Evolutionary conservation across 2,329 filamentous ascomycete species (phyloP).

Genomic region (Aureobasidium zeae): DNA sequence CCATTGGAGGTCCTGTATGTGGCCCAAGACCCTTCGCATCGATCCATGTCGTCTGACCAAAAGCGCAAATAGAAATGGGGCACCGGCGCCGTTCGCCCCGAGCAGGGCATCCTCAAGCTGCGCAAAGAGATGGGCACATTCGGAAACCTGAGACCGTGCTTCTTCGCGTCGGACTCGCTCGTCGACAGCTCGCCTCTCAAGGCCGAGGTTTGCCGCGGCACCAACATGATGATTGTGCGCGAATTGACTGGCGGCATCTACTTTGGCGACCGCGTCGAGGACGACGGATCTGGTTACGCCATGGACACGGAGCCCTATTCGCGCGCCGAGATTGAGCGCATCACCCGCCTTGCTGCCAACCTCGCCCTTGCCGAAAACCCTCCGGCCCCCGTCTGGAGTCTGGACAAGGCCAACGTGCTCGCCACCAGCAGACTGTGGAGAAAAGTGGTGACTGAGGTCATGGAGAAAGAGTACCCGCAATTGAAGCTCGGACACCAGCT

Average conservation of each 20-base stretch:
- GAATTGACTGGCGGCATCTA: slow-evolving; percentile 92
- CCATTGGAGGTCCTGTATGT: slow-evolving; percentile 78
- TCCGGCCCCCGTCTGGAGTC: slow-evolving; percentile 68
- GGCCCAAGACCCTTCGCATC: not conserved
- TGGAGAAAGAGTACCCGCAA: slow-evolving; percentile 81
- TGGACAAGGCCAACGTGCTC: slow-evolving; percentile 96
- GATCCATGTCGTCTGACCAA: slow-evolving; percentile 7
- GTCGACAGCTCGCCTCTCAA: slow-evolving; percentile 82
- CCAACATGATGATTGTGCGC: slow-evolving; percentile 85
- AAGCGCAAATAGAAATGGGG: slow-evolving; percentile 69
- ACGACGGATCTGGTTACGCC: slow-evolving; percentile 63
- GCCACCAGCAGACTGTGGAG: slow-evolving; percentile 86
- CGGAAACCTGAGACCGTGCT: slow-evolving; percentile 91
- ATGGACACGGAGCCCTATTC: slow-evolving; percentile 84
- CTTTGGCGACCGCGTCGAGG: slow-evolving; percentile 82
- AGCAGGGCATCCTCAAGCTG: slow-evolving; percentile 82
- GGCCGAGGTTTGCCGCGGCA: slow-evolving; percentile 71
- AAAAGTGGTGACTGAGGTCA: slow-evolving; percentile 74
- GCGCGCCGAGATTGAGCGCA: slow-evolving; percentile 74
- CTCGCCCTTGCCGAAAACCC: slow-evolving; percentile 69
- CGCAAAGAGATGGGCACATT: slow-evolving; percentile 92
- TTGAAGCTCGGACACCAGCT: slow-evolving; percentile 78
- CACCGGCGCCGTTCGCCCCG: slow-evolving; percentile 75
- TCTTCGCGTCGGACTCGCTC: slow-evolving; percentile 81
- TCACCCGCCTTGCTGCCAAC: slow-evolving; percentile 71